Conservation (phyloP, 1,284 basidiomycete species). For the Coniophora puteana region DNA sequence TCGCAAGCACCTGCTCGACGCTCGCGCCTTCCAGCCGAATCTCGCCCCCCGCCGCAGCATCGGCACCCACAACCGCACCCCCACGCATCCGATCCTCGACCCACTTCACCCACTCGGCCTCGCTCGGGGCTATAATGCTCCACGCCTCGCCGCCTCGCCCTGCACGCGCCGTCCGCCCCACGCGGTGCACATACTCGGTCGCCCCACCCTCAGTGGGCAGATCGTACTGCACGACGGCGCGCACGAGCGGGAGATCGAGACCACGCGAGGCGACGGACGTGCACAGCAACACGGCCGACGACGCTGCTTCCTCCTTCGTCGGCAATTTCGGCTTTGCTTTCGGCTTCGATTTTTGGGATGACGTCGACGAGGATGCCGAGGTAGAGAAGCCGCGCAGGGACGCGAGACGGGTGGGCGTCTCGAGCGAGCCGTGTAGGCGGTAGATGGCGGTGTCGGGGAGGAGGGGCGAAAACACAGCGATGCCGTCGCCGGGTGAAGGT, state of each 20-base stretch:
- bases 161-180: conserved; percentile 95
- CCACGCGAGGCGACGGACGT: conserved; percentile 98
- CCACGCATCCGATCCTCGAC: conserved; percentile 76
- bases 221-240: conserved; percentile 94
- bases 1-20: conserved; percentile 69
- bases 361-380: conserved; percentile 30
- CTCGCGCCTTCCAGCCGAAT: conserved; percentile 53
- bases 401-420: conserved; percentile 76
- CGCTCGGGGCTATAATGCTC: conserved; percentile 87
- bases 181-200: conserved; percentile 96
- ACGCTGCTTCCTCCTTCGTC: too few relatives aligned
- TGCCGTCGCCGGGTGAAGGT: too few relatives aligned
- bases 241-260: conserved; percentile 94
- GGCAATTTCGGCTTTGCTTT: conserved; percentile 30
- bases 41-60: conserved; percentile 17
- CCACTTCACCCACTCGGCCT: conserved; percentile 87
- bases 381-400: conserved; percentile 82
- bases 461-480: conserved; percentile 67
- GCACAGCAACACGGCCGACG: conserved; percentile 81
- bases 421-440: conserved; percentile 93
- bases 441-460: conserved; percentile 83
- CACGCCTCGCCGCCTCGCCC: conserved; percentile 94
- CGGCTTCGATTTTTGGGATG: conserved; percentile 17
- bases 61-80: conserved; percentile 27
- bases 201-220: conserved; percentile 96